Conservation (phyloP, 192 early-diverging fungal species). For the Podila epicladia region DNA sequence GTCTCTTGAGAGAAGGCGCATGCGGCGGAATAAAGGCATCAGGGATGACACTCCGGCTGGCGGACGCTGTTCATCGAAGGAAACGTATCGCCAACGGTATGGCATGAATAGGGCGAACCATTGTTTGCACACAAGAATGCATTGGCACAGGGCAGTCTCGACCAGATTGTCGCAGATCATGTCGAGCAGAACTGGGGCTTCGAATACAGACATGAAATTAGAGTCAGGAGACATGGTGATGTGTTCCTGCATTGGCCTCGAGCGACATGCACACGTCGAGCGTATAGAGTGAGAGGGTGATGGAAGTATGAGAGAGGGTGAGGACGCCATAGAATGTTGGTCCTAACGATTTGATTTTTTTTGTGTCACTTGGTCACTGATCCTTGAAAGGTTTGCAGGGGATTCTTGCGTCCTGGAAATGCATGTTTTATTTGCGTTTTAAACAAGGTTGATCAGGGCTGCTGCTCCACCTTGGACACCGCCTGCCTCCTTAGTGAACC, state of each 20-base stretch:
- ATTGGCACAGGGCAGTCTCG: background rate
- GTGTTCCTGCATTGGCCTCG: no score
- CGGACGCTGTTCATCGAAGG: background rate
- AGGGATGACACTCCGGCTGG: background rate
- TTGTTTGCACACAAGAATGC: background rate
- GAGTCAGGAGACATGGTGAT: no score
- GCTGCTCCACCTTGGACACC: constrained; percentile 36
- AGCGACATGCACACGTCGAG: no score
- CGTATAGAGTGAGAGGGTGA: no score
- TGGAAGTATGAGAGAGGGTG: no score
- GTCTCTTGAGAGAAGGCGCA: constrained; percentile 3
- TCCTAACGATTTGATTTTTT: no score
- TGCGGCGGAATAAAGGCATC: background rate
- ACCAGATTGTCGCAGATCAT: background rate
- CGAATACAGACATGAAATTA: background rate
- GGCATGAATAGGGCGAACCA: background rate
- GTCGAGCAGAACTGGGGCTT: background rate
- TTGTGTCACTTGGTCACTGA: no score
- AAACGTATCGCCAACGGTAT: background rate
- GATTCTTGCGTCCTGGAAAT: no score
- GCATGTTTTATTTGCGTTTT: background rate
- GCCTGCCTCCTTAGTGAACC: constrained; percentile 45
- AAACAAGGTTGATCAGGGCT: constrained; percentile 31
- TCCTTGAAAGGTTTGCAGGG: no score
- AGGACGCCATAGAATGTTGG: no score